phyloP scores from a whole-genome alignment of 768 basidiomycete genomes.

The Hericium alpestre region DNA sequence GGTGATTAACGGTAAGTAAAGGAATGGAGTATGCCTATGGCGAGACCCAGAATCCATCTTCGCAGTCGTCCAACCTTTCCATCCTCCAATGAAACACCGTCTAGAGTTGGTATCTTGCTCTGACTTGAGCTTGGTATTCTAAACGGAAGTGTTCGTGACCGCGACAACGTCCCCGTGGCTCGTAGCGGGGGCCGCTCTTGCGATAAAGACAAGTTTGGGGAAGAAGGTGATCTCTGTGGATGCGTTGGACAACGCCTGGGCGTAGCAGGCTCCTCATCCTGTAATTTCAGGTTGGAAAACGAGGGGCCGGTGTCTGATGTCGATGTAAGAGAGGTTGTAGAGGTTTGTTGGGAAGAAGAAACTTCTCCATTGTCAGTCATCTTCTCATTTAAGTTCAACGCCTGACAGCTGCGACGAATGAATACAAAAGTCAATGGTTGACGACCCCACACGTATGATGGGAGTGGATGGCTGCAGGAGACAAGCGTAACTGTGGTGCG shows the following conservation, averaged over 20 bases:
- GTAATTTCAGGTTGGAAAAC: neutral
- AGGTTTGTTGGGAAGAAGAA: neutral
- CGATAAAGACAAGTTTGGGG: slow-evolving; percentile 14
- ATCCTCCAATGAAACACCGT: slow-evolving; percentile 35
- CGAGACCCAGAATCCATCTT: slow-evolving; percentile 60
- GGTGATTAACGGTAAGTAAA: neutral
- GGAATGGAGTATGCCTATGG: slow-evolving; percentile 39
- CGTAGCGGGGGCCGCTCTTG: slow-evolving; percentile 4
- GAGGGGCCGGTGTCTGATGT: neutral
- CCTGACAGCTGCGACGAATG: too few species aligned
- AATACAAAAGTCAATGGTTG: too few species aligned
- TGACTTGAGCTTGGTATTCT: slow-evolving; percentile 18
- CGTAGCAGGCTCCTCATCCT: neutral
- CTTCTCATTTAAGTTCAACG: neutral
- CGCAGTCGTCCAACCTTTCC: slow-evolving; percentile 40
- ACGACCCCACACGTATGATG: too few species aligned
- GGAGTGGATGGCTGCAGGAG: too few species aligned
- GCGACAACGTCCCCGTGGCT: slow-evolving; percentile 21
- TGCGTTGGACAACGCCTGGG: slow-evolving; percentile 5
- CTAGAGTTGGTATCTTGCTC: slow-evolving; percentile 11
- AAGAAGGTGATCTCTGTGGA: slow-evolving; percentile 15
- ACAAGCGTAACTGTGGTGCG: too few species aligned
- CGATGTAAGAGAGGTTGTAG: neutral
- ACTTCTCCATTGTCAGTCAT: neutral
- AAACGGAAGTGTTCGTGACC: slow-evolving; percentile 38